Percentiles rank a stretch among this genome's conserved stretches.
Conservation (phyloP, 768 basidiomycete species). For the Pholiota conissans region DNA sequence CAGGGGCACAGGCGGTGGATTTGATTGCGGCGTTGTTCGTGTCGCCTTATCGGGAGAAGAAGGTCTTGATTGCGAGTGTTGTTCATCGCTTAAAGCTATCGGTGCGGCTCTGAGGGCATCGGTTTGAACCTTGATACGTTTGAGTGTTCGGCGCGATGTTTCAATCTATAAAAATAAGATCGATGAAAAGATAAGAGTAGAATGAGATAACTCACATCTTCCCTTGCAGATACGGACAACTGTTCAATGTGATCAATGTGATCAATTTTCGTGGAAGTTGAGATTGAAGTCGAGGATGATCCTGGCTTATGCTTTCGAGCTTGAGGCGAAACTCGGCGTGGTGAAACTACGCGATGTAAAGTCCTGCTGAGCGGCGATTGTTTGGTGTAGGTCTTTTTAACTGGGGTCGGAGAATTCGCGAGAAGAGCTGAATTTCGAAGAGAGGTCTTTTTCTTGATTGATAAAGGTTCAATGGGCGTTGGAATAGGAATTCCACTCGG, state of each 20-base stretch:
- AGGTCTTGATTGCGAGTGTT: conserved; percentile 42
- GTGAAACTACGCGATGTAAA: conserved; percentile 44
- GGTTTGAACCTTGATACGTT: conserved; percentile 75
- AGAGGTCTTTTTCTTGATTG: conserved; percentile 83
- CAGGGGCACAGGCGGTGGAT: conserved; percentile 33
- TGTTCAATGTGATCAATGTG: conserved; percentile 47
- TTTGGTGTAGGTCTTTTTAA: conserved; percentile 42
- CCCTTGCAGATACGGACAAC: conserved; percentile 53
- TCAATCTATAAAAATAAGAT: conserved; percentile 53
- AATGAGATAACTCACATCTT: conserved; percentile 55
- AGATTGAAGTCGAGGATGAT: conserved; percentile 17
- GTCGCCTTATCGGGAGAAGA: conserved; percentile 59
- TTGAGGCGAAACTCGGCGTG: conserved; percentile 57
- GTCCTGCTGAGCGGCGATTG: conserved; percentile 54
- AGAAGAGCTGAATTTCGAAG: conserved; percentile 44
- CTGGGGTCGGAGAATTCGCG: conserved; percentile 36
- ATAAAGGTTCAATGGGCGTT: conserved; percentile 68
- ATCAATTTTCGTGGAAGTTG: conserved; percentile 32
- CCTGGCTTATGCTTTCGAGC: conserved; percentile 38
- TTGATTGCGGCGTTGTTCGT: conserved; percentile 40
- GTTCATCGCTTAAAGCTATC: conserved; percentile 27
- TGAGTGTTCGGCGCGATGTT: conserved; percentile 66
- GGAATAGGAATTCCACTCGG: conserved; percentile 33
- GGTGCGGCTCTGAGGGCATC: conserved; percentile 37
- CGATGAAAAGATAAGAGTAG: background rate